Evolutionary conservation across 73 alveolate species (phyloP).

Genomic region (Breviolum minutum): DNA sequence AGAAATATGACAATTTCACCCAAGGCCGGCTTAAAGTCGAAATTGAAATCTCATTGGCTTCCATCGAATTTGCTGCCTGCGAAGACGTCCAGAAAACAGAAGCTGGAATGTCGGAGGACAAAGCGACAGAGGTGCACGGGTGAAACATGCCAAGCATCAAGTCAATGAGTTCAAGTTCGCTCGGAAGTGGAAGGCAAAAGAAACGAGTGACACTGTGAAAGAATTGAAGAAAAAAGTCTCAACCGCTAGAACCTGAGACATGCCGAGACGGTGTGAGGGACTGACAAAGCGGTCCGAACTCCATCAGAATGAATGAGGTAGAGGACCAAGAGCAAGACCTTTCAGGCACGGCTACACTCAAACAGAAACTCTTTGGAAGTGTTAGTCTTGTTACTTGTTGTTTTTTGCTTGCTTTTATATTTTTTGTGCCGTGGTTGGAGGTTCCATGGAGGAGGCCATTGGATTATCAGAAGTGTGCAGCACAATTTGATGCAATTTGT

Average conservation of each 20-base stretch:
- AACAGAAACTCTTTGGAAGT: background rate
- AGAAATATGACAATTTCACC: conserved; percentile 26
- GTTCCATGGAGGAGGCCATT: too few relatives aligned
- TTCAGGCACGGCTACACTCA: background rate
- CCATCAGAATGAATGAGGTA: background rate
- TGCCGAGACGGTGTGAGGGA: too few relatives aligned
- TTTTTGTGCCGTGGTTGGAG: too few relatives aligned
- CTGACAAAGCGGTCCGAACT: too few relatives aligned
- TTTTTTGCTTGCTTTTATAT: too few relatives aligned
- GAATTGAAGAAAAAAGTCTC: background rate
- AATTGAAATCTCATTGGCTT: background rate
- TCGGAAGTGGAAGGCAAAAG: background rate
- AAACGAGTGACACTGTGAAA: background rate
- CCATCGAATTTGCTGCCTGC: background rate
- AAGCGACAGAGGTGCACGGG: too few relatives aligned
- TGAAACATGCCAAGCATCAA: background rate
- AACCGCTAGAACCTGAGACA: background rate
- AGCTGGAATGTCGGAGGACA: background rate
- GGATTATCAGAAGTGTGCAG: too few relatives aligned
- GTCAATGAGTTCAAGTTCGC: background rate
- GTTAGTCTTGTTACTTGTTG: background rate
- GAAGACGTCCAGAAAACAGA: background rate
- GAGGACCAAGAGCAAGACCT: background rate
- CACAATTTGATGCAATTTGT: too few relatives aligned
- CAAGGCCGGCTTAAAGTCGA: background rate